phyloP scores from a whole-genome alignment of 2,329 filamentous ascomycete genomes.

The Trichoderma gracile region DNA sequence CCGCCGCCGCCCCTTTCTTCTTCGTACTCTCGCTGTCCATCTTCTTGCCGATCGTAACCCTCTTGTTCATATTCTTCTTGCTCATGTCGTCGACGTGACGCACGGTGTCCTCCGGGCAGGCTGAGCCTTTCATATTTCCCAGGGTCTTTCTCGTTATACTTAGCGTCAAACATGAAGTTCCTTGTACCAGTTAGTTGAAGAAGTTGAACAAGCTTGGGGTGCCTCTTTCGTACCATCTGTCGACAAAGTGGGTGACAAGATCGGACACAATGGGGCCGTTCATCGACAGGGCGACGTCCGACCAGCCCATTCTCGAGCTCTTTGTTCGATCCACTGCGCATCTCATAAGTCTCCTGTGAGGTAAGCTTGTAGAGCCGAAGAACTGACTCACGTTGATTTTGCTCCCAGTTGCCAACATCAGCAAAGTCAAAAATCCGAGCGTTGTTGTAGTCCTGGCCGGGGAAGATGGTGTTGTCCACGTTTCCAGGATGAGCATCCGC shows the following conservation, averaged over 20 bases:
- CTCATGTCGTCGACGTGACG: conserved; percentile 24
- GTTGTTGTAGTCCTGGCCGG: conserved; percentile 93
- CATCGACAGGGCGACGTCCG: conserved; percentile 77
- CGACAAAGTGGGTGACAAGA: conserved; percentile 74
- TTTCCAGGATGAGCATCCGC: conserved; percentile 80
- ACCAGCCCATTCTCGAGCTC: conserved; percentile 89
- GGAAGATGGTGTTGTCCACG: conserved; percentile 74
- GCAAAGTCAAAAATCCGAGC: conserved; percentile 80
- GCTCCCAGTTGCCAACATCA: conserved; percentile 74
- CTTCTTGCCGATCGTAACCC: background rate
- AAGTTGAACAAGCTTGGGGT: background rate
- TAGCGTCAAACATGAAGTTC: conserved; percentile 85
- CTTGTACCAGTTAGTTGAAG: conserved; percentile 34
- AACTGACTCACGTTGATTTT: conserved; percentile 66
- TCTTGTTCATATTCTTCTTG: background rate
- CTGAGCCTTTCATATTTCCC: conserved; percentile 52
- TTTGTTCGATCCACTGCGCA: conserved; percentile 68
- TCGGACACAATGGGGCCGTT: conserved; percentile 74
- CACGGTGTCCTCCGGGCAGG: conserved; percentile 35
- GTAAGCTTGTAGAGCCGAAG: background rate
- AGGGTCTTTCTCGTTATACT: conserved; percentile 62
- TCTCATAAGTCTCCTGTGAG: background rate
- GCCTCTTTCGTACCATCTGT: conserved; percentile 64
- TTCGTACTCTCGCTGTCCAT: background rate
- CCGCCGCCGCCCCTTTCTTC: background rate